Evolutionary conservation across 768 basidiomycete genomes (phyloP).

Genomic region (Mycena kentingensis): DNA sequence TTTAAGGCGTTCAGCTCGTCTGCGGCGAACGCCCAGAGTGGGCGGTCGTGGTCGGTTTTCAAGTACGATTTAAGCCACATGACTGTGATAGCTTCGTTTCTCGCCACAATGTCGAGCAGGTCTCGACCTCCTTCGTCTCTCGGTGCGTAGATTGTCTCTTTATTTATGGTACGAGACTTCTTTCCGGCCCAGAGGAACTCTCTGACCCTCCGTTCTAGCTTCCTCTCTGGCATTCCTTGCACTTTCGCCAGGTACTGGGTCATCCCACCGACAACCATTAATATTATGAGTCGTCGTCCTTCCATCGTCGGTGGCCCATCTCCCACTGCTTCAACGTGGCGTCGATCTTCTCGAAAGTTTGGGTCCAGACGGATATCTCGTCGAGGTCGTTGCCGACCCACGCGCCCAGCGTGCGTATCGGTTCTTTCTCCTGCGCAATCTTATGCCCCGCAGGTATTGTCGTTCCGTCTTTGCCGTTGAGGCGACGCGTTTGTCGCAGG

Average conservation of each 20-base stretch:
- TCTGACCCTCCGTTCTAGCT: constrained; percentile 21
- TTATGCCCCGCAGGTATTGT: constrained; percentile 24
- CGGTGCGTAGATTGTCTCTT: constrained; percentile 28
- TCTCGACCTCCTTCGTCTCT: too few relatives aligned
- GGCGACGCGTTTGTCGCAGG: constrained; percentile 2
- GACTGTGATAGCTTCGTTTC: constrained; percentile 29
- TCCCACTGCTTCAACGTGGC: constrained; percentile 26
- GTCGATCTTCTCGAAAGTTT: constrained; percentile 29
- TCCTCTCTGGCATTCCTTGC: constrained; percentile 36
- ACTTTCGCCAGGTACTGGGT: constrained; percentile 38
- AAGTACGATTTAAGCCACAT: too few relatives aligned
- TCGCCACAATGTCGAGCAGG: constrained; percentile 24
- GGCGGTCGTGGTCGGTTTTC: too few relatives aligned
- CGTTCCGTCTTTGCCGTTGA: neutral
- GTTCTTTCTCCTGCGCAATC: constrained; percentile 30
- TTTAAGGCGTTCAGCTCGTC: too few relatives aligned
- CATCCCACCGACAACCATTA: constrained; percentile 32
- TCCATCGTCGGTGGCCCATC: constrained; percentile 28
- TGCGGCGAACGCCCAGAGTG: too few relatives aligned
- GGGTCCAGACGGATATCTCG: constrained; percentile 28
- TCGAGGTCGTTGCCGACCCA: constrained; percentile 32
- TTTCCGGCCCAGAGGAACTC: constrained; percentile 31
- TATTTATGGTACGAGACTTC: constrained; percentile 12
- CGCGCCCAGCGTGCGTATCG: constrained; percentile 33
- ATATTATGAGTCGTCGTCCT: constrained; percentile 27